Conservation (phyloP, 164 flowering plant genomes). For the Stephania yunnanensis region DNA sequence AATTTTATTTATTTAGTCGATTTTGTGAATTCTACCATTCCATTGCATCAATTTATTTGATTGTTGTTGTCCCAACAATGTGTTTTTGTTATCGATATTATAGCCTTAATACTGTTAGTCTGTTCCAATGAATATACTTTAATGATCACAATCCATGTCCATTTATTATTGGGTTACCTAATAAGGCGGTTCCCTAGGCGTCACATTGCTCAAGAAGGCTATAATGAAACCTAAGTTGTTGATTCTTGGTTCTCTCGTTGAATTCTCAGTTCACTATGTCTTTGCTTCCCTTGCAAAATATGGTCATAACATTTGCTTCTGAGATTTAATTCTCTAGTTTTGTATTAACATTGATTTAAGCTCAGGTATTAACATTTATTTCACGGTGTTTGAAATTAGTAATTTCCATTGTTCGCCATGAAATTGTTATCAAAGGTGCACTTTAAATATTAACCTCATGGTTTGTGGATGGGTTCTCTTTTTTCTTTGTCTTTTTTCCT, state of each 20-base stretch:
- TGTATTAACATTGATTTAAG: not conserved
- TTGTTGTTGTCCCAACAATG: not conserved
- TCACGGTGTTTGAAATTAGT: not conserved
- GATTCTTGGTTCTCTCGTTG: not conserved
- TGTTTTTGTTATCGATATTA: not conserved
- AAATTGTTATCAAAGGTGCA: not conserved
- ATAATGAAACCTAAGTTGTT: not conserved
- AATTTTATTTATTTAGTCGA: too few species aligned
- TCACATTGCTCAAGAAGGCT: not conserved
- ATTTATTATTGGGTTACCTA: not conserved
- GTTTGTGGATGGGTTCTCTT: too few species aligned
- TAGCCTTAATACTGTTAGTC: not conserved
- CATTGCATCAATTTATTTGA: too few species aligned
- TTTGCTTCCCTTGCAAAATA: not conserved
- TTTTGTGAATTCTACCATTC: too few species aligned
- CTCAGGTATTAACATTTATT: not conserved
- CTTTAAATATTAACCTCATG: too few species aligned
- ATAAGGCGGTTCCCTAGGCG: not conserved
- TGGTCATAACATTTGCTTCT: not conserved
- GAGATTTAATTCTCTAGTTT: not conserved
- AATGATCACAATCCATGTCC: not conserved
- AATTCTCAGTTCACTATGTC: not conserved
- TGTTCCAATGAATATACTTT: not conserved
- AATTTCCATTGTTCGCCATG: not conserved
- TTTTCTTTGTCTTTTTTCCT: too few species aligned